Conservation (phyloP, 305 asterid genomes). For the Striga hermonthica region DNA sequence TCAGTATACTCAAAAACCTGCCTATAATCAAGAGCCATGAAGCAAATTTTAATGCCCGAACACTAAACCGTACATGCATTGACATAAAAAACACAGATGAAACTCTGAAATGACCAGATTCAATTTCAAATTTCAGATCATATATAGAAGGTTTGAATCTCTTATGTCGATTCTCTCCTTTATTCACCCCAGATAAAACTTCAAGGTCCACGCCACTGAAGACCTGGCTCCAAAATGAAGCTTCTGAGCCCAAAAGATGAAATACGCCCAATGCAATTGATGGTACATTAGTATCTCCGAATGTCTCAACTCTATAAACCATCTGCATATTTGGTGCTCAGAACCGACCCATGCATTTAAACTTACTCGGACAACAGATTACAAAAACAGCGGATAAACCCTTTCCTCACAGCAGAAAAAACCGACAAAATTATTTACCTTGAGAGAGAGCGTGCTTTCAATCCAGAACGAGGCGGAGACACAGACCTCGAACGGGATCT, state of each 20-base stretch:
- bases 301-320: background rate
- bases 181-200: background rate
- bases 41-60: too few species aligned
- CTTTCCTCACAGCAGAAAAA: background rate
- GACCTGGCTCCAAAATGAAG: constrained; percentile 8
- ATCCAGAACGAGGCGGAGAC: constrained; percentile 44
- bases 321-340: background rate
- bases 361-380: background rate
- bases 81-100: background rate
- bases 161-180: background rate
- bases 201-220: constrained; percentile 6
- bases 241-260: background rate
- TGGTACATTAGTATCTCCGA: background rate
- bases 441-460: constrained; percentile 61
- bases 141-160: background rate
- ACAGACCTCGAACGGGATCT: constrained; percentile 62
- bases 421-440: constrained; percentile 47
- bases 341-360: background rate
- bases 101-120: background rate
- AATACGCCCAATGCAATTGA: background rate
- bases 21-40: background rate
- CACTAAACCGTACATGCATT: background rate
- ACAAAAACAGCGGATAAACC: constrained; percentile 10
- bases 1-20: background rate
- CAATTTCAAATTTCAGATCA: background rate